Conservation (phyloP, 371 early-diverging fungal genomes). For the Funneliformis caledonium region DNA sequence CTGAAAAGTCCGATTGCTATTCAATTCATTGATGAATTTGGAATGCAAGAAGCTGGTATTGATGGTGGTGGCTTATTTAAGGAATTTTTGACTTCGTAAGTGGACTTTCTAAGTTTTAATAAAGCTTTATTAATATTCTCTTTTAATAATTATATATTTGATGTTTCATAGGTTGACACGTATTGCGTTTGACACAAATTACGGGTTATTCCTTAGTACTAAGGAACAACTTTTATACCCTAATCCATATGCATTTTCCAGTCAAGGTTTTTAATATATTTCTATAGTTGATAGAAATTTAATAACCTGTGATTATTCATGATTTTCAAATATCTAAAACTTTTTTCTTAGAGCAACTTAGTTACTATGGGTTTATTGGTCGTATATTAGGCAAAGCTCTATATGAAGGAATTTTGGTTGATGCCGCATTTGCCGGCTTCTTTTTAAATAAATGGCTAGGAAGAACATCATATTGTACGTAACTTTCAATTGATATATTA, state of each 20-base stretch:
- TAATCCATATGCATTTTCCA: constrained; percentile 66
- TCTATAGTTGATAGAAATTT: background rate
- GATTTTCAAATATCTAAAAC: constrained; percentile 10
- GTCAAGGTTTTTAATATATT: constrained; percentile 49
- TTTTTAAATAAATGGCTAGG: constrained; percentile 90
- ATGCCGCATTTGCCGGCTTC: constrained; percentile 90
- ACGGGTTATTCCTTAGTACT: constrained; percentile 80
- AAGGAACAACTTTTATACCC: constrained; percentile 81
- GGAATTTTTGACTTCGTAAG: constrained; percentile 78
- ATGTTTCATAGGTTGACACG: constrained; percentile 55
- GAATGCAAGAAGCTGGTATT: constrained; percentile 89
- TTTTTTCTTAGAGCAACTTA: constrained; percentile 57
- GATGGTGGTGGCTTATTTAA: constrained; percentile 91
- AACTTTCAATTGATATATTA: background rate
- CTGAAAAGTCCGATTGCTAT: constrained; percentile 84
- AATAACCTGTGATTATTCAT: constrained; percentile 4
- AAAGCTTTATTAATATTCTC: constrained; percentile 4
- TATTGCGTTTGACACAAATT: constrained; percentile 84
- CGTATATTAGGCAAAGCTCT: constrained; percentile 93
- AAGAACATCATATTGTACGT: constrained; percentile 67
- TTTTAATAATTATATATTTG: constrained; percentile 10
- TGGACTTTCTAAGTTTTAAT: constrained; percentile 22
- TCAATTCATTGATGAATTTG: constrained; percentile 84
- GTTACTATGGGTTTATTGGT: constrained; percentile 85
- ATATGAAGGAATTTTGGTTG: constrained; percentile 92